Evolutionary conservation across 768 basidiomycete species (phyloP).

Genomic region (Pleurotus giganteus): DNA sequence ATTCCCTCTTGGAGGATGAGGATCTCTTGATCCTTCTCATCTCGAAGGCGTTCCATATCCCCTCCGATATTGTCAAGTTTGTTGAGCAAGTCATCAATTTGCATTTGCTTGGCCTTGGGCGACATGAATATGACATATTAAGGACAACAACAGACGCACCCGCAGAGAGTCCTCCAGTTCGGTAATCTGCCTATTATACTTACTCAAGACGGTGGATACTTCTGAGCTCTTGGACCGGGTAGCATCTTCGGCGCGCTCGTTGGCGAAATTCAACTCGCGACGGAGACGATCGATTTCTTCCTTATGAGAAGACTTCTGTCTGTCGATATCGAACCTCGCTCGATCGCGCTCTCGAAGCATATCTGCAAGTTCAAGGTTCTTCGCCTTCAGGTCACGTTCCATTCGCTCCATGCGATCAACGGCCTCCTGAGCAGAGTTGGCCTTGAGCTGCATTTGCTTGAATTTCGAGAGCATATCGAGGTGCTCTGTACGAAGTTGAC

Average conservation of each 20-base stretch:
- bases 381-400: slow-evolving; percentile 97
- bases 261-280: slow-evolving; percentile 90
- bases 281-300: slow-evolving; percentile 92
- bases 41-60: slow-evolving; percentile 79
- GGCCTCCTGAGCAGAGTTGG: slow-evolving; percentile 97
- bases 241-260: slow-evolving; percentile 96
- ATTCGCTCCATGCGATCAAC: slow-evolving; percentile 98
- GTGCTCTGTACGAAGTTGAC: slow-evolving; percentile 95
- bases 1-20: slow-evolving; percentile 93
- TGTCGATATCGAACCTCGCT: slow-evolving; percentile 92
- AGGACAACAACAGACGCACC: slow-evolving; percentile 41
- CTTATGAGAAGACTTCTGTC: slow-evolving; percentile 90
- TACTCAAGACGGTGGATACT: slow-evolving; percentile 81
- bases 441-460: slow-evolving; percentile 96
- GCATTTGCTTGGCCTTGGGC: slow-evolving; percentile 85
- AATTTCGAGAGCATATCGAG: slow-evolving; percentile 96
- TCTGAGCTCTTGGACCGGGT: slow-evolving; percentile 90
- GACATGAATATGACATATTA: slow-evolving; percentile 9
- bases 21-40: slow-evolving; percentile 98
- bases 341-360: slow-evolving; percentile 98
- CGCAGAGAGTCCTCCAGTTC: slow-evolving; percentile 96
- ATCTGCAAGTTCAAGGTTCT: slow-evolving; percentile 96
- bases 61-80: slow-evolving; percentile 74
- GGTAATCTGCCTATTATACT: slow-evolving; percentile 93
- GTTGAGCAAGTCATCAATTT: slow-evolving; percentile 87